These are phyloP conservation scores for Penicillium psychrosexuale DNA, from an alignment of 2,329 filamentous ascomycete genomes.

Conservation along the genomic window DNA sequence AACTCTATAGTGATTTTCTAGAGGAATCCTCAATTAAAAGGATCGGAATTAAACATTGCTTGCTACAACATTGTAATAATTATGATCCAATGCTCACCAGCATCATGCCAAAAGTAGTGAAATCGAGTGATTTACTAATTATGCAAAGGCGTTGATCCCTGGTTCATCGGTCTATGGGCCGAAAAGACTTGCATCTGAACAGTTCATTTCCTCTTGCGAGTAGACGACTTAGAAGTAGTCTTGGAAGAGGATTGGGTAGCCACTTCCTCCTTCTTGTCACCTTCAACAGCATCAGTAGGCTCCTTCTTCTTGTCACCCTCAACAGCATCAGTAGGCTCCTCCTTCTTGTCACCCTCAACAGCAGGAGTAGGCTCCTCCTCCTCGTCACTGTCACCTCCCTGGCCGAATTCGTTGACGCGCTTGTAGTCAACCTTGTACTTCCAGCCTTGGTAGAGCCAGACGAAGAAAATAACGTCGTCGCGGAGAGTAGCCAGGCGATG, in stretches of 20 bases:
- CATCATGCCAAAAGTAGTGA: background rate
- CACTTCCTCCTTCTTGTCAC: constrained; percentile 19
- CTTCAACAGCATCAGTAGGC: constrained; percentile 20
- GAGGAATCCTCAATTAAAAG: background rate
- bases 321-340: constrained; percentile 20
- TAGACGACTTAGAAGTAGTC: constrained; percentile 24
- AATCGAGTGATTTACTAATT: background rate
- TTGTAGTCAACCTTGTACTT: constrained; percentile 89
- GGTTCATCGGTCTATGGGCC: background rate
- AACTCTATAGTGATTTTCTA: background rate
- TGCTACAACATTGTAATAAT: background rate
- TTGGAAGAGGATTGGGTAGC: constrained; percentile 31
- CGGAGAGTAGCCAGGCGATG: constrained; percentile 88
- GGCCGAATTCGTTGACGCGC: constrained; percentile 95
- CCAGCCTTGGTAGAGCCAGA: constrained; percentile 93
- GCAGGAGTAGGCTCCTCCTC: constrained; percentile 44
- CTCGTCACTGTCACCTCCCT: constrained; percentile 87
- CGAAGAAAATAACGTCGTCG: constrained; percentile 97
- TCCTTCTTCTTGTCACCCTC: constrained; percentile 22
- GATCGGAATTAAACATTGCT: background rate
- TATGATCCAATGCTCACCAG: background rate
- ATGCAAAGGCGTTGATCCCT: background rate
- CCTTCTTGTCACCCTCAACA: constrained; percentile 18
- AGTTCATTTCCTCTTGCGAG: constrained; percentile 37
- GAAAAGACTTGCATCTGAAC: background rate